Evolutionary conservation across 768 basidiomycete genomes (phyloP).

Genomic region (Infundibulicybe gibba): DNA sequence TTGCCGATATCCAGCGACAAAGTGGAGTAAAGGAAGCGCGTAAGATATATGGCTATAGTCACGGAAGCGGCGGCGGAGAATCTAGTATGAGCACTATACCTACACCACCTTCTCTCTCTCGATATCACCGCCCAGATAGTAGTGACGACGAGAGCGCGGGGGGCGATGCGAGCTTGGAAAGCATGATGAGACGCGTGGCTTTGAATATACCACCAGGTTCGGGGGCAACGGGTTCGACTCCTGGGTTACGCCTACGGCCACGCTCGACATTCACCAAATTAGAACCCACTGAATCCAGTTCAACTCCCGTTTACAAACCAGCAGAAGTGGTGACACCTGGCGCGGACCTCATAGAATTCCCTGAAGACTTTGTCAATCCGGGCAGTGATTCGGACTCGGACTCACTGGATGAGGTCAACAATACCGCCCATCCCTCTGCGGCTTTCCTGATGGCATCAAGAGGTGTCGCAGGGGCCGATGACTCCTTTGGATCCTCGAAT

Average conservation of each 20-base stretch:
- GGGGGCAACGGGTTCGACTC: conserved; percentile 13
- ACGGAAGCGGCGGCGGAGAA: conserved; percentile 32
- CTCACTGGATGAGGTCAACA: conserved; percentile 53
- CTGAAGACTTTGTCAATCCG: conserved; percentile 4
- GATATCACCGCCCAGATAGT: conserved; percentile 48
- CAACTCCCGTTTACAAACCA: not conserved
- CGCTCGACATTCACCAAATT: conserved; percentile 4
- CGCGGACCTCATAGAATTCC: conserved; percentile 10
- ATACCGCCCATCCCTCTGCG: conserved; percentile 62
- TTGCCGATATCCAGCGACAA: conserved; percentile 48
- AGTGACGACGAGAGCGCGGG: conserved; percentile 44
- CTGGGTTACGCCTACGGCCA: conserved; percentile 27
- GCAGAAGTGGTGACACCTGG: conserved; percentile 8
- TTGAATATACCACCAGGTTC: conserved; percentile 33
- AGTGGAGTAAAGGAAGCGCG: conserved; percentile 20
- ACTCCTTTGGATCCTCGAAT: conserved; percentile 50
- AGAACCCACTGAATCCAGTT: conserved; percentile 2
- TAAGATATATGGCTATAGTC: conserved; percentile 17
- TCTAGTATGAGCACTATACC: conserved; percentile 69
- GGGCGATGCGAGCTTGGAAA: conserved; percentile 60
- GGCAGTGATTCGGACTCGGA: conserved; percentile 58
- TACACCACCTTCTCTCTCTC: conserved; percentile 67
- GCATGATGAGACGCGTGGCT: conserved; percentile 64
- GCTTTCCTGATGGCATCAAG: conserved; percentile 66
- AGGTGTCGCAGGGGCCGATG: conserved; percentile 34